A percentile compares a stretch with the other conserved stretches of the same genome.
phyloP scores from a whole-genome alignment of 2,329 filamentous ascomycete species.

The Plectosphaerella cucumerina region DNA sequence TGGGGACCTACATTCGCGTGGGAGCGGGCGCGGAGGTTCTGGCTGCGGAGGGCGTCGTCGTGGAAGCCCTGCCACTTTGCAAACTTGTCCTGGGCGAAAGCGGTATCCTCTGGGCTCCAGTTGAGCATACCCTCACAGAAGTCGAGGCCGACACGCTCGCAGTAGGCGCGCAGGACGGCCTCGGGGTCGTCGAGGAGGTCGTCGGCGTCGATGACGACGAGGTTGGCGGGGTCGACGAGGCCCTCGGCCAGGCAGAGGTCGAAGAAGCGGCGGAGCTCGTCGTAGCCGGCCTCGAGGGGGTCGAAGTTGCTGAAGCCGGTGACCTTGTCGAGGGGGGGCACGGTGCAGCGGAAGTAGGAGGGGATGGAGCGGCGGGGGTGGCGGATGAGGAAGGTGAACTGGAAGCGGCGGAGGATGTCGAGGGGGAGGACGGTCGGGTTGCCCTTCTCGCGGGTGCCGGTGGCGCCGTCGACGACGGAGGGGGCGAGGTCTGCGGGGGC shows the following conservation, averaged over 20 bases:
- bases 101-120: conserved; percentile 75
- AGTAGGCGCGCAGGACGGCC: conserved; percentile 73
- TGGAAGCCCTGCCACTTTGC: conserved; percentile 98
- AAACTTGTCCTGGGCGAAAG: conserved; percentile 71
- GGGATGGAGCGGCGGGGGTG: conserved; percentile 90
- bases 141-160: conserved; percentile 72
- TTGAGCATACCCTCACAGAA: conserved; percentile 75
- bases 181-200: conserved; percentile 85
- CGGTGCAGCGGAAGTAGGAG: conserved; percentile 90
- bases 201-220: conserved; percentile 90
- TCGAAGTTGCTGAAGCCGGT: conserved; percentile 88
- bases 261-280: conserved; percentile 80
- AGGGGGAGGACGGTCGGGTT: conserved; percentile 86
- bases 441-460: conserved; percentile 45
- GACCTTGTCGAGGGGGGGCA: conserved; percentile 75
- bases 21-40: conserved; percentile 65
- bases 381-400: conserved; percentile 95
- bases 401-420: conserved; percentile 71
- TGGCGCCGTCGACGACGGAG: conserved; percentile 63
- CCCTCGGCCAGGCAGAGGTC: conserved; percentile 71
- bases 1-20: conserved; percentile 52
- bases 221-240: conserved; percentile 66
- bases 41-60: conserved; percentile 86
- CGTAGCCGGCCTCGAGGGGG: conserved; percentile 84
- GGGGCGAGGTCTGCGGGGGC: conserved; percentile 69